Evolutionary conservation across 2,329 filamentous ascomycete species (phyloP).

Genomic region (Monilinia aucupariae): DNA sequence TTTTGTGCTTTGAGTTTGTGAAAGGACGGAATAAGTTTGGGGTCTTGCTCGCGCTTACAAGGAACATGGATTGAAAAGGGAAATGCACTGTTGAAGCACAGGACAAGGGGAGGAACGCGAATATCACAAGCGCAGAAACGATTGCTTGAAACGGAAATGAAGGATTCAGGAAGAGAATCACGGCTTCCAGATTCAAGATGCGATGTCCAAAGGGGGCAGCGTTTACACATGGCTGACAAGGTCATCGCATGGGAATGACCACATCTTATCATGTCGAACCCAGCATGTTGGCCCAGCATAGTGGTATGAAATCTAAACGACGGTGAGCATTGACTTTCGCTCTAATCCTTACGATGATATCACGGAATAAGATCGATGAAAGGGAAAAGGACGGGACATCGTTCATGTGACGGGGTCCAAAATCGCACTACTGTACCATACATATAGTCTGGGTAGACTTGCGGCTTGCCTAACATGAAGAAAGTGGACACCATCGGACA

Average conservation of each 20-base stretch:
- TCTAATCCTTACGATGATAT: slow-evolving; percentile 3
- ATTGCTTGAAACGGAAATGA: slow-evolving; percentile 3
- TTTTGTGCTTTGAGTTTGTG: not conserved
- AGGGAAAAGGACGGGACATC: slow-evolving; percentile 5
- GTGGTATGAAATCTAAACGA: not conserved
- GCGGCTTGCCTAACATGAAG: not conserved
- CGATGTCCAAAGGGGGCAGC: not conserved
- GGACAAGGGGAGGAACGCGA: not conserved
- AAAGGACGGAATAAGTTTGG: not conserved
- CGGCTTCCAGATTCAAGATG: not conserved
- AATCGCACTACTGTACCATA: slow-evolving; percentile 3
- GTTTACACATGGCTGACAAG: slow-evolving; percentile 1
- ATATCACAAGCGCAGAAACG: slow-evolving; percentile 1
- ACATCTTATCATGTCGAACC: not conserved
- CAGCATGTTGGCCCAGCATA: not conserved
- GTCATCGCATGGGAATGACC: not conserved
- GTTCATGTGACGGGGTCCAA: slow-evolving; percentile 14
- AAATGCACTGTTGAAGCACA: not conserved
- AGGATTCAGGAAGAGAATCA: slow-evolving; percentile 10
- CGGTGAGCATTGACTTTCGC: not conserved
- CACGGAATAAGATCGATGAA: not conserved
- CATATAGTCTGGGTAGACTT: not conserved
- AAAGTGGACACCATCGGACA: slow-evolving; percentile 15
- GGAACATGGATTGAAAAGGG: not conserved
- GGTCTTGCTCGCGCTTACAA: not conserved